Evolutionary conservation across 768 basidiomycete species (phyloP).

Genomic region (Lanmaoa pseudosensibilis): DNA sequence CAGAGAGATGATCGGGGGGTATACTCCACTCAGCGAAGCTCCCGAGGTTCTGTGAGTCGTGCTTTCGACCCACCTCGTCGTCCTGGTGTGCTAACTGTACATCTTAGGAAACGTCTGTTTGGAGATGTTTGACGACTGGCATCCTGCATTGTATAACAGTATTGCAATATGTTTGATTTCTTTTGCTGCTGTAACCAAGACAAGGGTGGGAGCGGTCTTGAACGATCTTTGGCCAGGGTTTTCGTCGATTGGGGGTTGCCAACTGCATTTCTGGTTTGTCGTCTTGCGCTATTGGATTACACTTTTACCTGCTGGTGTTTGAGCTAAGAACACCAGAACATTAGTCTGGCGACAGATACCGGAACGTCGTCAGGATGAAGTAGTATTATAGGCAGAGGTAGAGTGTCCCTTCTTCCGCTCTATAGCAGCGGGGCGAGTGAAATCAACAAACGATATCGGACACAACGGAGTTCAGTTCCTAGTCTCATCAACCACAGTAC

Average conservation of each 20-base stretch:
- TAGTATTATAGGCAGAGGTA: neutral
- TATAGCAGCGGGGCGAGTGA: no score
- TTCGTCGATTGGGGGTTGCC: neutral
- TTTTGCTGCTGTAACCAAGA: neutral
- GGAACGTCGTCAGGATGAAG: no score
- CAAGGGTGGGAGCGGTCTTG: neutral
- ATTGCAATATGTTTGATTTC: neutral
- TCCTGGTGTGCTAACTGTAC: conserved; percentile 1
- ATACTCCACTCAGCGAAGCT: conserved; percentile 69
- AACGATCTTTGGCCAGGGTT: neutral
- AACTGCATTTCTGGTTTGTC: no score
- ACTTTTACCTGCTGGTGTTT: neutral
- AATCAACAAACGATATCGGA: neutral
- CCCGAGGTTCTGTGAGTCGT: conserved; percentile 65
- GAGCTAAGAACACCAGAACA: neutral
- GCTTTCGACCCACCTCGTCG: neutral
- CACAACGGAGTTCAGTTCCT: neutral
- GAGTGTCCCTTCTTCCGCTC: no score
- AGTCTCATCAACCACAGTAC: neutral
- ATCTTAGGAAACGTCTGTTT: conserved; percentile 60
- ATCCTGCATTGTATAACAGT: conserved; percentile 10
- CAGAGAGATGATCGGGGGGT: conserved; percentile 81
- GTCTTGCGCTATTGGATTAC: neutral
- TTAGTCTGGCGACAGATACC: neutral
- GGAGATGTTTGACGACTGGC: conserved; percentile 45